Base-by-base conservation (phyloP, 441 rosid genomes). In the Daphne laureola region DNA sequence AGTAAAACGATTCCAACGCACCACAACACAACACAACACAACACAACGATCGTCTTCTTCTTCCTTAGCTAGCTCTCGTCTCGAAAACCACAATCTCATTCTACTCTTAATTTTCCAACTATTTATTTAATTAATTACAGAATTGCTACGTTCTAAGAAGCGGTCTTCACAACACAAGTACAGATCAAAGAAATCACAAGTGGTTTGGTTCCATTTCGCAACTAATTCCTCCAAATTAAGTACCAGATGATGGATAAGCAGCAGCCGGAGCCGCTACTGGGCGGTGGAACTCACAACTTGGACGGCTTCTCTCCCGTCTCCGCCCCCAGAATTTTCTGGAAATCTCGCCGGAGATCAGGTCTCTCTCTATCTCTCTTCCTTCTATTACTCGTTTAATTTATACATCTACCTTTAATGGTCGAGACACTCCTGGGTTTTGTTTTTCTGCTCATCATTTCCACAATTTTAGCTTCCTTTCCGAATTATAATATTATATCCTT, bases 281-380 rank as follows among this genome's bases (percentile, higher is more conserved):
- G 41, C 40, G 77, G 66, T 40, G 82, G 69, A 0, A 70, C 18
- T 15, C 44, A 14, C 2, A 15, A 68, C 59, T 62, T 86, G 62
- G 70, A 73, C 49, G 90, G 97, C 11, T 89, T 84, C 77, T 82
- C 85, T 48, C 86, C 82, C 4, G 79, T 59, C 49, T 77, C 86
- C 46, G 56, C 89, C 26, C 65, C 92, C 47, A 80, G 77, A 70
- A 72, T 86, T 69, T 76, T 68, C 44, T 89, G 97, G 97, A 89
- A 79, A 50, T 83, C 97, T 46, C 66, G 92, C 15, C 83, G 70
- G 67, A 77, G 90, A 80, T 73, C 97, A 74, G 87, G 96, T 86
- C 36, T 31, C 1, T 31, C 36, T 31, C 9, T 31, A 0, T 48
- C 16, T 16, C 27, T 26, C 1, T 2, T 42, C 6, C 17, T 46